Conservation (phyloP, 495 filamentous ascomycete species). For the Penicillium simplicissimum region DNA sequence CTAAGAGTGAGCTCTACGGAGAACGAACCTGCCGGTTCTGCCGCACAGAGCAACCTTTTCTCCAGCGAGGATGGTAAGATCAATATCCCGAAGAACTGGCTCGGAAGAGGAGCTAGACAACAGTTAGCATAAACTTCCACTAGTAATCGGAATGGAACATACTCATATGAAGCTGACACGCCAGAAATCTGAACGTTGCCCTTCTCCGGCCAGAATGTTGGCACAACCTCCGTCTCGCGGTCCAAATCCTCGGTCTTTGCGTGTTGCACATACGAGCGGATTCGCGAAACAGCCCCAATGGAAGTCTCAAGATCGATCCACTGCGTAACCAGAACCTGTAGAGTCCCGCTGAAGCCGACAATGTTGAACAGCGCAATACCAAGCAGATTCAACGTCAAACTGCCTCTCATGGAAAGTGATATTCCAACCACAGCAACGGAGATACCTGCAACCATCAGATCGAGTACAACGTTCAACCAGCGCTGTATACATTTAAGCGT, state of each 20-base stretch:
- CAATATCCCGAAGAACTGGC: slow-evolving; percentile 17
- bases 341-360: slow-evolving; percentile 30
- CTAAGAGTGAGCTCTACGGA: too few relatives aligned
- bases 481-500: slow-evolving; percentile 65
- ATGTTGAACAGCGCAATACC: slow-evolving; percentile 37
- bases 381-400: slow-evolving; percentile 21
- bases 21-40: slow-evolving; percentile 42
- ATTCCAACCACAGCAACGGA: slow-evolving; percentile 50
- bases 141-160: background rate
- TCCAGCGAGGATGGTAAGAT: slow-evolving; percentile 26
- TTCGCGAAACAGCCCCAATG: slow-evolving; percentile 32
- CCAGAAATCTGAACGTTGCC: slow-evolving; percentile 23
- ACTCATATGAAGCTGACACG: slow-evolving; percentile 34
- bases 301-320: slow-evolving; percentile 36
- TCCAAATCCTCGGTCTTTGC: slow-evolving; percentile 23
- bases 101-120: slow-evolving; percentile 20
- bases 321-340: slow-evolving; percentile 23
- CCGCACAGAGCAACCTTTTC: slow-evolving; percentile 49
- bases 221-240: slow-evolving; percentile 16
- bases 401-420: slow-evolving; percentile 24
- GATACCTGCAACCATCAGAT: slow-evolving; percentile 59
- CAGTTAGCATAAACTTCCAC: background rate
- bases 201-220: slow-evolving; percentile 23
- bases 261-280: slow-evolving; percentile 22
- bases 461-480: slow-evolving; percentile 68